Base-by-base conservation (phyloP, 129 eudicot species). In the Artemisia tridentata region DNA sequence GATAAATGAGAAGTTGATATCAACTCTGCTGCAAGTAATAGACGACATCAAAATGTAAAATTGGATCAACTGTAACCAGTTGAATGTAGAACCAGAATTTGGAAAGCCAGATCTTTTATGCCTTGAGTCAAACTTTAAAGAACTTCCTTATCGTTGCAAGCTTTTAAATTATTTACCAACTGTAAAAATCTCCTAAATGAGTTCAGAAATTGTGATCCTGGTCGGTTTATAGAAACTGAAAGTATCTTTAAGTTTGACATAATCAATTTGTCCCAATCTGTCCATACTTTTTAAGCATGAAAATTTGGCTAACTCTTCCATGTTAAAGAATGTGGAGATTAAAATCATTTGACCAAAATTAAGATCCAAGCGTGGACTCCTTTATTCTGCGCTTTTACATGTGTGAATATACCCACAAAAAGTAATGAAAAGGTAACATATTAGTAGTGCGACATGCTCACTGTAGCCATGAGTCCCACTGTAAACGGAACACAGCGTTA, bases 241-340 rank as follows among this genome's bases (percentile, higher is more conserved):
- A 17, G 0, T 15, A 54, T 54, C 60, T 54, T 17, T 7, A n/a
- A 54, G 27, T 54, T 54, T 54, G 1, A 55, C 23, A 18, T 16
- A 19, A 8, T 8, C 61, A 55, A 55, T 55, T 55, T n/a, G 61
- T 55, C 20, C 61, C 61, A 55, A 55, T 55, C 20, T n/a, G 61
- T 55, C 20, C 61, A 55, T 23, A 55, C 29, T 55, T 55, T 23
- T 16, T n/a, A 55, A 55, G 29, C 1, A 7, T 7, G 29, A 2
- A 17, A 23, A 18, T 55, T 55, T 50, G 17, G 29, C 13, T 23
- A 55, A 55, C 11, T 16, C 4, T 0, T 55, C 20, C 27, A 18
- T 23, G 12, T 55, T 55, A 3, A 54, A 11, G 18, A 18, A 7
- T 8, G 11, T 18, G 14, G 20, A 17, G 20, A 54, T 11, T 54